phyloP scores from a whole-genome alignment of 2,329 filamentous ascomycete genomes.

The Diplodia intermedia region DNA sequence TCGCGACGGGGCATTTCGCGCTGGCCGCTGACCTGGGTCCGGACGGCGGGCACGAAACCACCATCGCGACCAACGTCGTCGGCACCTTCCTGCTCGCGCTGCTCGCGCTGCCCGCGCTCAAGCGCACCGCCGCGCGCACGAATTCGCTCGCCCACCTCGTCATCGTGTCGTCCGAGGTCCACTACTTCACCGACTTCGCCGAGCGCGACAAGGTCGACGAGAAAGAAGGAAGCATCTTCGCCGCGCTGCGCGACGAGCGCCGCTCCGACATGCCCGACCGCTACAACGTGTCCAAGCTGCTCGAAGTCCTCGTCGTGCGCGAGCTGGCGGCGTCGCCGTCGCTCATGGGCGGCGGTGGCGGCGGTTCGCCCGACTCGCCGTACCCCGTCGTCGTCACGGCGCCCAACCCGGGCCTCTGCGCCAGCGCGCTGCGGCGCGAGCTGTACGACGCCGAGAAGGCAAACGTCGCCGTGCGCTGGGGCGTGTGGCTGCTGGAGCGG shows the following conservation, averaged over 20 bases:
- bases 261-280: slow-evolving; percentile 35
- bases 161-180: slow-evolving; percentile 35
- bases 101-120: slow-evolving; percentile 41
- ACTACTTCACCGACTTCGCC: slow-evolving; percentile 32
- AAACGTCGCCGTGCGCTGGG: slow-evolving; percentile 4
- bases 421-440: slow-evolving; percentile 33
- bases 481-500: slow-evolving; percentile 35
- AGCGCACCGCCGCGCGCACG: slow-evolving; percentile 10
- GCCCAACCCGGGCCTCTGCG: slow-evolving; percentile 35
- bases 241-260: slow-evolving; percentile 34
- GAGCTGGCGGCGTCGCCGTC: slow-evolving; percentile 32
- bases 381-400: slow-evolving; percentile 34
- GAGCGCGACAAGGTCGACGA: slow-evolving; percentile 15
- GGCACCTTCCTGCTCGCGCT: slow-evolving; percentile 49
- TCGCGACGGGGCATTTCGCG: slow-evolving; percentile 40
- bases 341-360: no score
- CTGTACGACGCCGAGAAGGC: background rate
- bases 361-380: background rate
- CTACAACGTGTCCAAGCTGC: slow-evolving; percentile 40
- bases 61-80: slow-evolving; percentile 51
- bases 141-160: slow-evolving; percentile 28
- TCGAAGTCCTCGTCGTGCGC: slow-evolving; percentile 39
- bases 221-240: slow-evolving; percentile 35
- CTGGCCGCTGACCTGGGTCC: slow-evolving; percentile 33
- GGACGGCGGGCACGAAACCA: slow-evolving; percentile 39